Evolutionary conservation across 352 stramenopile species (phyloP).

Genomic region (Globisporangium acanthophoron): DNA sequence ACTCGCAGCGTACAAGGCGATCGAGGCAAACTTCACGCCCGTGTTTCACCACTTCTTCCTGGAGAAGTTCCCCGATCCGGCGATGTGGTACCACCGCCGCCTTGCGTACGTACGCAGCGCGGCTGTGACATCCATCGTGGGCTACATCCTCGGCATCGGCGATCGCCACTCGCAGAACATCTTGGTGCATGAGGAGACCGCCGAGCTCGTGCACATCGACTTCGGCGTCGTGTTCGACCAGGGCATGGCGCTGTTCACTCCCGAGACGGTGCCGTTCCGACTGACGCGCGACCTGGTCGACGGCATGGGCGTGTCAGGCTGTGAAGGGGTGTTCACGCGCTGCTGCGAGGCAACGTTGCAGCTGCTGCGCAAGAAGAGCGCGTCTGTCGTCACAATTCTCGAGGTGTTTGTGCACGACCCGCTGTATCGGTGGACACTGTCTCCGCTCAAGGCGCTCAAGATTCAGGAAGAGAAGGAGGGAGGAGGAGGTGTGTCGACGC

Average conservation of each 20-base stretch:
- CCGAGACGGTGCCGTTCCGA: constrained; percentile 99
- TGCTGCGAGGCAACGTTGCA: constrained; percentile 93
- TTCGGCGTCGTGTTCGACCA: constrained; percentile 99
- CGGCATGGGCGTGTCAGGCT: constrained; percentile 96
- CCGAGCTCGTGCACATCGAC: constrained; percentile 99
- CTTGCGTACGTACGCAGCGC: constrained; percentile 94
- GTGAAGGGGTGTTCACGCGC: constrained; percentile 94
- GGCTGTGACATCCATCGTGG: constrained; percentile 97
- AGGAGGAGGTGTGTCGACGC: constrained; percentile 2
- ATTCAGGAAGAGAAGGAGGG: constrained; percentile 66
- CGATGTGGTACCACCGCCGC: constrained; percentile 92
- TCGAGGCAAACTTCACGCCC: constrained; percentile 95
- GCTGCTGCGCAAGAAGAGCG: constrained; percentile 90
- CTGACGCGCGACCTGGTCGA: constrained; percentile 99
- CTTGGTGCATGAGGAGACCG: constrained; percentile 95
- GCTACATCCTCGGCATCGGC: constrained; percentile 95
- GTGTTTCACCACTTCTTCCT: constrained; percentile 98
- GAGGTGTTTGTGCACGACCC: constrained; percentile 99
- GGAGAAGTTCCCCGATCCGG: constrained; percentile 93
- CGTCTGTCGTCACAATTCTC: constrained; percentile 96
- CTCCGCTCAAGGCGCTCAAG: constrained; percentile 80
- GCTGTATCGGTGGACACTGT: constrained; percentile 98
- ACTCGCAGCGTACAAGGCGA: constrained; percentile 78
- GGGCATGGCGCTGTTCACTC: constrained; percentile 89
- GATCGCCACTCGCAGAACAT: constrained; percentile 99